Evolutionary conservation across 2,329 filamentous ascomycete genomes (phyloP), one percentile per base, ranked within the genome.

Genomic region (Epichloe festucae): DNA sequence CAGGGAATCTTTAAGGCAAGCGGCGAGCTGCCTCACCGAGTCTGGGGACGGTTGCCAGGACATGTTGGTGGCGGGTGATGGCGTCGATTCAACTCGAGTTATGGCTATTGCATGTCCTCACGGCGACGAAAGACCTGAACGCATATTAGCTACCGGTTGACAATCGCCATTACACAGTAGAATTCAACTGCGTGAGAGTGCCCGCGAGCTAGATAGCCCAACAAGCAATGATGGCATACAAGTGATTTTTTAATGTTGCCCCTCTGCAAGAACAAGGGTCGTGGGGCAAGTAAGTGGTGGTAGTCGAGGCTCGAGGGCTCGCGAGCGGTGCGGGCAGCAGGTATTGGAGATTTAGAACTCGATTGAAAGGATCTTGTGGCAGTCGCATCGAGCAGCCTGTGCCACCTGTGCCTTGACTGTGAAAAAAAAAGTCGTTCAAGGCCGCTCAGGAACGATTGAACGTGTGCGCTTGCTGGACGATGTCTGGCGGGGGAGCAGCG

Each of bases 11-110:
- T 84, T 88, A 64, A 98, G 80, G 70, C 84, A 96, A 64, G 84
- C 80, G 59, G 89, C 85, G 58, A 98, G 81, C 78, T 96, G 90
- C 76, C 79, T 79, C 75, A 98, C 76, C 67, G 85, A 89, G 76
- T 90, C 87, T 63, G 85, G 81, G 63, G 87, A 77, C 56, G 93
- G 93, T 74, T 95, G 87, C 93, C 93, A 98, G 70, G 84, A 81
- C 90, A 95, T 96, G 66, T 63, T 71, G 63, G 19, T 41, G 51
- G 43, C 8, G 41, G 12, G 17, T 27, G 34, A 44, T 7, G 48
- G 41, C 21, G 31, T 44, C 14, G 42, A 38, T 49, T 49, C 31
- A 21, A 36, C 34, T 27, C 41, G 34, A 45, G 19, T 45, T 45
- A 42, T 5, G 11, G 41, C 41, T 38, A 27, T 23, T 40, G 49